These are phyloP conservation scores for Colletotrichum eremochloae DNA, from an alignment of 2,329 filamentous ascomycete genomes.

Conservation along the genomic window DNA sequence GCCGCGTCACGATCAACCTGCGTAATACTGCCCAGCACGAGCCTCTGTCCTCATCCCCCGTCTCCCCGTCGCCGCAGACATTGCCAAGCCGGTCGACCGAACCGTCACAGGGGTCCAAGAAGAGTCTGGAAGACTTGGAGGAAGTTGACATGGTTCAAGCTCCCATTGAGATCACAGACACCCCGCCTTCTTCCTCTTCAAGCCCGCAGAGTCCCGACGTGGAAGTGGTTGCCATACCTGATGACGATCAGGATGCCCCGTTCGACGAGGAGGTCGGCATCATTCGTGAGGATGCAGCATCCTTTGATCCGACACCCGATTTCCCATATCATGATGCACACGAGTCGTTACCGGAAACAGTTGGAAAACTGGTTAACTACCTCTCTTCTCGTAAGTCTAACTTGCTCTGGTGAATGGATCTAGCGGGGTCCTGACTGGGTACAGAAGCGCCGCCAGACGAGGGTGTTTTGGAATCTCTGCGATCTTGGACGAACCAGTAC, in stretches of 20 bases:
- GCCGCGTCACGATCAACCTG: constrained; percentile 72
- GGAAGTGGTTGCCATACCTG: constrained; percentile 57
- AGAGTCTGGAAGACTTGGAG: constrained; percentile 59
- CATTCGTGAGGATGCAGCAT: constrained; percentile 32
- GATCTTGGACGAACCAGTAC: constrained; percentile 65
- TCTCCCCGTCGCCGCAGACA: constrained; percentile 54
- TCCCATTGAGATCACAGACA: constrained; percentile 45
- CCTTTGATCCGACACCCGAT: constrained; percentile 57
- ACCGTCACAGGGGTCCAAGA: constrained; percentile 48
- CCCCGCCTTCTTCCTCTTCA: constrained; percentile 54
- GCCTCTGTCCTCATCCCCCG: constrained; percentile 58
- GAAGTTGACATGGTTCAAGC: constrained; percentile 54
- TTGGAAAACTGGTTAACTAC: constrained; percentile 55
- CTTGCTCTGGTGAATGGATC: background rate
- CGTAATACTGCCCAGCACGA: constrained; percentile 60
- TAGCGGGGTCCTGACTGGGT: constrained; percentile 45
- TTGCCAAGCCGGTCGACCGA: constrained; percentile 32
- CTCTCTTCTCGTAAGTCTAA: constrained; percentile 48
- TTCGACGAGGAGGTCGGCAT: constrained; percentile 48
- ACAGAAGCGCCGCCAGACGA: constrained; percentile 60
- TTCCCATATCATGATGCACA: constrained; percentile 61
- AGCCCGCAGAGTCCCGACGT: constrained; percentile 59
- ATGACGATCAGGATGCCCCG: constrained; percentile 49
- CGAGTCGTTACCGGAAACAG: constrained; percentile 50
- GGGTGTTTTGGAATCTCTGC: constrained; percentile 58